phyloP scores from a whole-genome alignment of 768 basidiomycete species.

The Candolleomyces eurysporus region DNA sequence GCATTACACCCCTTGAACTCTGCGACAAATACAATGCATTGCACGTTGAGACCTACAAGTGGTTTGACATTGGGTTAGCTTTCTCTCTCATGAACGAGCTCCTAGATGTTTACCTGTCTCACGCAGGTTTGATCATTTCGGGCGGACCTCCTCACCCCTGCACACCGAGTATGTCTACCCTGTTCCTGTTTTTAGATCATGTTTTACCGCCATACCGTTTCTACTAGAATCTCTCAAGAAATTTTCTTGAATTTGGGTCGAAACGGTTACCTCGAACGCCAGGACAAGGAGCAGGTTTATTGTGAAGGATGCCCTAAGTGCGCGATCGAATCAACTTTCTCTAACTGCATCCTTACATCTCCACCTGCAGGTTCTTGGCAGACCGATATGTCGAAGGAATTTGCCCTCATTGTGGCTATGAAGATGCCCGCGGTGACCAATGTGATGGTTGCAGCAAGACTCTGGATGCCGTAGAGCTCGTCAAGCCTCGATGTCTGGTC shows the following conservation, averaged over 20 bases:
- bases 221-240: constrained; percentile 78
- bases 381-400: constrained; percentile 98
- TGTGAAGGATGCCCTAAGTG: constrained; percentile 90
- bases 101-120: constrained; percentile 6
- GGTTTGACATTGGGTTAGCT: constrained; percentile 91
- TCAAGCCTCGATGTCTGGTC: constrained; percentile 93
- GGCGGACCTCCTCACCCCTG: constrained; percentile 85
- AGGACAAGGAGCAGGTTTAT: constrained; percentile 90
- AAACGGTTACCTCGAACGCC: constrained; percentile 73
- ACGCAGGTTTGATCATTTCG: constrained; percentile 89
- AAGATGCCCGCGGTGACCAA: constrained; percentile 97
- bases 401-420: constrained; percentile 89
- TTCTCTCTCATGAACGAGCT: too few species aligned
- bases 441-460: constrained; percentile 94
- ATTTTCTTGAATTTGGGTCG: constrained; percentile 84
- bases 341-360: neutral
- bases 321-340: constrained; percentile 12
- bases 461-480: constrained; percentile 87
- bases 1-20: constrained; percentile 70
- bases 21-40: constrained; percentile 90
- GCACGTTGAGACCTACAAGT: constrained; percentile 91
- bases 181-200: neutral
- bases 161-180: constrained; percentile 73
- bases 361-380: constrained; percentile 79
- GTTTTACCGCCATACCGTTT: too few species aligned